Evolutionary conservation across 495 filamentous ascomycete genomes (phyloP).

Genomic region (Pyrenopolyporus hunteri): DNA sequence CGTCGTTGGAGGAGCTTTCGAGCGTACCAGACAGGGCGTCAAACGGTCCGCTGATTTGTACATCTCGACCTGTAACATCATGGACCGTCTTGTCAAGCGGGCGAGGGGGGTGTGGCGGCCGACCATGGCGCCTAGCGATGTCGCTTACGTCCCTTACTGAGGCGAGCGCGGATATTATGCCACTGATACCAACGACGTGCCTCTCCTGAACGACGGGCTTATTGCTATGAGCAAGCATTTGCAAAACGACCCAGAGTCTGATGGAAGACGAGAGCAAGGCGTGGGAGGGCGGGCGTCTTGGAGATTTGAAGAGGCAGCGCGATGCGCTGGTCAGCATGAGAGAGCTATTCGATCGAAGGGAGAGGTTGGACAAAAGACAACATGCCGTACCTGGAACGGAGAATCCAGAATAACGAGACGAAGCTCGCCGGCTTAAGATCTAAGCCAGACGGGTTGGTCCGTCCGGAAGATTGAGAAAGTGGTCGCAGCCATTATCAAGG

Average conservation of each 20-base stretch:
- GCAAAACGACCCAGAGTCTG: constrained; percentile 72
- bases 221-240: constrained; percentile 84
- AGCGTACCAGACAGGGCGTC: constrained; percentile 82
- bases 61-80: constrained; percentile 85
- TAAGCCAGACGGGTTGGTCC: constrained; percentile 76
- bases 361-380: constrained; percentile 87
- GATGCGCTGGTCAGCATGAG: constrained; percentile 87
- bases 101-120: constrained; percentile 87
- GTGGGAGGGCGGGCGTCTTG: constrained; percentile 91
- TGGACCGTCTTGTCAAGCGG: constrained; percentile 87
- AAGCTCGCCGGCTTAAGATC: constrained; percentile 76
- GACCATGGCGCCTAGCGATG: constrained; percentile 83
- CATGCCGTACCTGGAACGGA: constrained; percentile 82
- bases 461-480: constrained; percentile 93
- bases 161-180: constrained; percentile 84
- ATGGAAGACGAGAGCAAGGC: constrained; percentile 89
- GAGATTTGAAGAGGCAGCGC: constrained; percentile 91
- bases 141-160: constrained; percentile 80
- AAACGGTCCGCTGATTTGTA: constrained; percentile 87
- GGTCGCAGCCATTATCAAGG: constrained; percentile 87
- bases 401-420: constrained; percentile 80
- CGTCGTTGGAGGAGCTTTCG: constrained; percentile 83
- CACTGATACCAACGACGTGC: constrained; percentile 88
- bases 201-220: constrained; percentile 86
- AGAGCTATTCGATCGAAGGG: constrained; percentile 91